Percentiles rank a stretch among this genome's conserved stretches.
Conservation (phyloP, 345 rosid species). For the Euphorbia peplus region DNA sequence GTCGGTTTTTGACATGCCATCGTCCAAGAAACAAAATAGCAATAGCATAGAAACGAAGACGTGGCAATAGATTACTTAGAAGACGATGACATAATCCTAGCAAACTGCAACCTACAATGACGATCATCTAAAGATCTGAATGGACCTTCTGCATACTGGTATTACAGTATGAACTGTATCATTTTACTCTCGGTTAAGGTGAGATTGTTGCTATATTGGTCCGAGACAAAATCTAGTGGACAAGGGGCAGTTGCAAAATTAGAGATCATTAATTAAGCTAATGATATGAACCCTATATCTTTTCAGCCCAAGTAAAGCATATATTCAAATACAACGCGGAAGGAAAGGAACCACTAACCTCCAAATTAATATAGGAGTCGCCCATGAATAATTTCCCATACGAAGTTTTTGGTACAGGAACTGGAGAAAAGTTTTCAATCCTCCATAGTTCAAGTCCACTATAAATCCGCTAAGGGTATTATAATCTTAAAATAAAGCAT, state of each 20-base stretch:
- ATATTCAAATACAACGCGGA: background rate
- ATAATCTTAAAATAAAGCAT: background rate
- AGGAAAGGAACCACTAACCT: slow-evolving; percentile 43
- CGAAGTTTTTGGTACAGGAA: slow-evolving; percentile 59
- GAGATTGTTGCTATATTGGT: background rate
- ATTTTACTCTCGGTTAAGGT: background rate
- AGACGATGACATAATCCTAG: background rate
- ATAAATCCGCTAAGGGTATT: slow-evolving; percentile 19
- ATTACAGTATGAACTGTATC: too few species aligned
- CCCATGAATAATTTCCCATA: slow-evolving; percentile 89
- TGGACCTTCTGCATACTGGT: background rate
- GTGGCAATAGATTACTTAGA: background rate
- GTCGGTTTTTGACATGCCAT: background rate
- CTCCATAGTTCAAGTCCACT: slow-evolving; percentile 98
- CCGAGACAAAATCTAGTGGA: background rate
- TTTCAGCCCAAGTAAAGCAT: background rate
- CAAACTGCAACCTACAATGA: background rate
- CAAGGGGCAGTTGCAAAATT: background rate
- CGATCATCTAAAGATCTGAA: slow-evolving; percentile 1
- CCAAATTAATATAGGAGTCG: slow-evolving; percentile 86
- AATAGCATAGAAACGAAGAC: background rate
- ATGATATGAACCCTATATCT: background rate
- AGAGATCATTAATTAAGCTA: background rate
- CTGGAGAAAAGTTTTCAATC: slow-evolving; percentile 83
- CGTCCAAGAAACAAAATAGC: background rate